These are phyloP conservation scores for Primulina huaijiensis DNA, from an alignment of 257 asterid species.

Conservation along the genomic window DNA sequence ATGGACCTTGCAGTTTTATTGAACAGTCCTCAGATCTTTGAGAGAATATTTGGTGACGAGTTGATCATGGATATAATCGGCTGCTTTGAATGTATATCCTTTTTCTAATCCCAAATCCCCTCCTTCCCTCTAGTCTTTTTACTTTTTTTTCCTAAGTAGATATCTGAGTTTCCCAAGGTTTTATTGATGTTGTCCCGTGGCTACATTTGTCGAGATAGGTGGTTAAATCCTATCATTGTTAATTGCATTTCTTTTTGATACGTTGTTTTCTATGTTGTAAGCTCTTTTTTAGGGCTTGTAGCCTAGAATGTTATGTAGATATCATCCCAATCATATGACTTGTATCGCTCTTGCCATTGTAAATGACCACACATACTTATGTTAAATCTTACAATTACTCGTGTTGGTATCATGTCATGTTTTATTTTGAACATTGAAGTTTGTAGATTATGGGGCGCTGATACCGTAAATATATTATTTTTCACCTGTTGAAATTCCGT, in stretches of 20 bases:
- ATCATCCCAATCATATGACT: neutral
- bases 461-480: neutral
- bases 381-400: neutral
- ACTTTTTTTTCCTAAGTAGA: neutral
- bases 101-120: conserved; percentile 16
- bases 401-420: neutral
- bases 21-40: conserved; percentile 81
- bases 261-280: neutral
- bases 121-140: neutral
- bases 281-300: neutral
- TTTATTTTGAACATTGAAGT: neutral
- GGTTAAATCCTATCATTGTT: neutral
- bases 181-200: neutral
- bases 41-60: conserved; percentile 90
- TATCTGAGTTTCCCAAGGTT: neutral
- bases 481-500: neutral
- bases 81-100: conserved; percentile 82
- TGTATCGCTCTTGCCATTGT: neutral
- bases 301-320: neutral
- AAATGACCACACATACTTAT: neutral
- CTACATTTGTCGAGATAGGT: neutral
- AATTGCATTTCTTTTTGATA: neutral
- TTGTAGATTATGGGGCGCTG: neutral
- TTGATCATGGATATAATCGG: conserved; percentile 88
- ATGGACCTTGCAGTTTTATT: conserved; percentile 69